Percentiles rank a stretch among this genome's conserved stretches.
phyloP scores from a whole-genome alignment of 805 yeast genomes.

The Diddensiella transvaalensis region DNA sequence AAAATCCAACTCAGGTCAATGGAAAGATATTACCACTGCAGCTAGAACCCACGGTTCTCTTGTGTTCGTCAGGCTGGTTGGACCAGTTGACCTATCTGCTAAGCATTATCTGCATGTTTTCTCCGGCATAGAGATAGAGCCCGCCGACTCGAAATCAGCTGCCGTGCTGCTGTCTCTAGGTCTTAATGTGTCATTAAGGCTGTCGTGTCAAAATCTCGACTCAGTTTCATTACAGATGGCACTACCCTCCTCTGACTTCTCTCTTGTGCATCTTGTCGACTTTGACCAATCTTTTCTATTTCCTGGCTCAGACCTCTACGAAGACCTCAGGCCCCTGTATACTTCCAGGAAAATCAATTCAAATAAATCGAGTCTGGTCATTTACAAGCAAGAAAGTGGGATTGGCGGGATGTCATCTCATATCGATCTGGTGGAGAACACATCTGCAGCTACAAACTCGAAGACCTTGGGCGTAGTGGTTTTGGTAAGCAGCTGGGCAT shows the following conservation, averaged over 20 bases:
- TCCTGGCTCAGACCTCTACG: conserved; percentile 7
- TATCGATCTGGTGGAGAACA: not conserved
- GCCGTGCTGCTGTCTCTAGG: not conserved
- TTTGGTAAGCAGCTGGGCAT: conserved; percentile 17
- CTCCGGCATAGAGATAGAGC: not conserved
- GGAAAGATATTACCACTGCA: not conserved
- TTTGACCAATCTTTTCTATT: conserved; percentile 8
- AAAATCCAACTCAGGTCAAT: not conserved
- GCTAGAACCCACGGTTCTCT: not conserved
- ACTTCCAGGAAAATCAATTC: not conserved
- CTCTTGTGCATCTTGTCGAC: conserved; percentile 7
- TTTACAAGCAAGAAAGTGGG: not conserved
- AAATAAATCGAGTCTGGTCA: not conserved
- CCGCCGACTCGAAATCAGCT: not conserved
- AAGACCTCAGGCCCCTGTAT: not conserved
- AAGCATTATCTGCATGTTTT: not conserved
- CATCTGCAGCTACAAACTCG: not conserved
- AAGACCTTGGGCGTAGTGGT: conserved; percentile 9
- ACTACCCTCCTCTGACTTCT: not conserved
- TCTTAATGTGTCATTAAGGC: not conserved
- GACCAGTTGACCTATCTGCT: not conserved
- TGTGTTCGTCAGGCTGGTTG: not conserved
- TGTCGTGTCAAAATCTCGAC: not conserved
- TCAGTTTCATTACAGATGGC: not conserved
- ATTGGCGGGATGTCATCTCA: not conserved